Base-by-base conservation (phyloP, 1,284 basidiomycete species). In the Irpex lacteus region DNA sequence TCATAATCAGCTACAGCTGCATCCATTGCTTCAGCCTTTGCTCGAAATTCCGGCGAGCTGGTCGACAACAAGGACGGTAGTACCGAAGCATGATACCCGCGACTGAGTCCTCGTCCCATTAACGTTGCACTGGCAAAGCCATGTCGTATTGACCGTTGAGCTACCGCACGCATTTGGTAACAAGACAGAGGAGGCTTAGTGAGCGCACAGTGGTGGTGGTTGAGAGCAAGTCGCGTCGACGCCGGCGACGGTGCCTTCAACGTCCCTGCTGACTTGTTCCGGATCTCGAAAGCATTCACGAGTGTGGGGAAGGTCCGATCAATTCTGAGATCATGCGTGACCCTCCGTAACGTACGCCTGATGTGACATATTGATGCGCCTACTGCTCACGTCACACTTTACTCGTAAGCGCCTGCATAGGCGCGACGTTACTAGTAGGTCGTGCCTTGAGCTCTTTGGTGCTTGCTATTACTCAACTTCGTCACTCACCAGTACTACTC, bases 31-130 rank as follows among this genome's bases (percentile, higher is more conserved):
- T 84, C 78, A 0, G 88, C 77, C 71, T 87, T 91, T 9, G 82
- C 81, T 44, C 76, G 75, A 74, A 93, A 94, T 67, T 92, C 91
- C 2, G 89, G 87, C 1, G 89, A 86, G 8, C 84, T 76, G 3
- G 87, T 81, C 8, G 90, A 90, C 59, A 92, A 71, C 53, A 87
- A 76, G 3, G 89, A 89, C 0, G 92, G 89, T n/a, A 94, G 80
- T 7, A 90, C 84, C 2, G 87, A 84, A 5, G 88, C 82, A 82
- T 92, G 88, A 72, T 91, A 90, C 5, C 66, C 59, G 59, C 76
- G 69, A 36, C 19, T 26, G 4, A 26, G 26, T 26, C 26, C 19
- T 6, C n/a, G 54, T 56, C 34, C 54, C 68, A 63, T 11, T 57
- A 32, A 47, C 32, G 15, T 11, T 58, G 53, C 18, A 60, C 44